phyloP scores from a whole-genome alignment of 2,329 filamentous ascomycete species.

The Alternaria sp. region DNA sequence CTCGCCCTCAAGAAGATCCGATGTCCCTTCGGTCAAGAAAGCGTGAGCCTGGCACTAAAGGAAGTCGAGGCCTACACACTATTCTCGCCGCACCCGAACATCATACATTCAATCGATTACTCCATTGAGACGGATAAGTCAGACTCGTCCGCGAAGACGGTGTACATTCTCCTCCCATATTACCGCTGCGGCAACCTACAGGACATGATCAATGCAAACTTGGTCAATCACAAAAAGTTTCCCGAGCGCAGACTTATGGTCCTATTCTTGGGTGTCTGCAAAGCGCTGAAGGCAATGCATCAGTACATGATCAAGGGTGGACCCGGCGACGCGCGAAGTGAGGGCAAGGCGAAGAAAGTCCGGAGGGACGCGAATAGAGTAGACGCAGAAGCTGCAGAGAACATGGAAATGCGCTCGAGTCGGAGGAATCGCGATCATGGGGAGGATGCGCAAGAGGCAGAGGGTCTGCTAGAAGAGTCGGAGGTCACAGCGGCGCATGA shows the following conservation, averaged over 20 bases:
- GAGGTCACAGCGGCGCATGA: conserved; percentile 74
- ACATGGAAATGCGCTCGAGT: conserved; percentile 55
- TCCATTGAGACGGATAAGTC: conserved; percentile 76
- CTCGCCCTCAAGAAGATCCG: conserved; percentile 99
- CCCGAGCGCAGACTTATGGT: conserved; percentile 88
- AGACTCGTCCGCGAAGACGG: conserved; percentile 80
- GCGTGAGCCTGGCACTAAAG: conserved; percentile 90
- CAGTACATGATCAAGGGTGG: conserved; percentile 74
- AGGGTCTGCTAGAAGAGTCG: conserved; percentile 82
- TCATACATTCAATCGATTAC: conserved; percentile 87
- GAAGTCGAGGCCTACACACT: conserved; percentile 97
- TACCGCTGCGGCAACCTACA: conserved; percentile 95
- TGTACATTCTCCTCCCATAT: conserved; percentile 95
- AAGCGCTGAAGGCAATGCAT: conserved; percentile 89
- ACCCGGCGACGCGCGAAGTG: conserved; percentile 59
- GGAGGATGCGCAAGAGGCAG: conserved; percentile 77
- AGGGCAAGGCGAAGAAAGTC: conserved; percentile 64
- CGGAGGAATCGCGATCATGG: conserved; percentile 55
- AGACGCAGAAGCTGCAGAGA: conserved; percentile 59
- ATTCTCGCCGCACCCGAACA: conserved; percentile 82
- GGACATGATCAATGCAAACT: conserved; percentile 97
- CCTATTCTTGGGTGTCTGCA: conserved; percentile 90
- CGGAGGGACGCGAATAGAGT: conserved; percentile 64
- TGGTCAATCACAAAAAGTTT: conserved; percentile 92
- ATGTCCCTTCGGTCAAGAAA: conserved; percentile 97